Evolutionary conservation across 176 grass and related monocot genomes (phyloP), one percentile per base, ranked within the genome.

Genomic region (Musa schizocarpa): DNA sequence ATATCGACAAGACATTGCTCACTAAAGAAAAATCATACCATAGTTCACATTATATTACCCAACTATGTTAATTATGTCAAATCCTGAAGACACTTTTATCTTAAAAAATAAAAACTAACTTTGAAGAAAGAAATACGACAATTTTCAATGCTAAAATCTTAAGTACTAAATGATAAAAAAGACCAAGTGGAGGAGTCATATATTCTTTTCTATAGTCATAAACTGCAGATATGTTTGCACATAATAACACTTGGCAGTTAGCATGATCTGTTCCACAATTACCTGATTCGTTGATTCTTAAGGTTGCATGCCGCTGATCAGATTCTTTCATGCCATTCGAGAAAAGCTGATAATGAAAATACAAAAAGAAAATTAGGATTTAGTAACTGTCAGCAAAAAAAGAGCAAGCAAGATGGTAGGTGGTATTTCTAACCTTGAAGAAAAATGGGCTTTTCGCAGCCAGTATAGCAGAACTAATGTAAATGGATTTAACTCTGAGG

Each of bases 301-400:
- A 68, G 69, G 90, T 99, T 65, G 86, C 81, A 77, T 98, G 82
- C 76, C 88, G 82, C 80, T 93, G 82, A 80, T 91, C 94, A 80
- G 94, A 98, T 86, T 98, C 94, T 84, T 87, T 93, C 94, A 98
- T 93, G 66, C 95, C 95, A 64, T 99, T 99, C 82, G 90, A 99
- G 80, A 99, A 99, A 82, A 94, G 84, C 90, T 99, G 81, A 82
- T 10, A 77, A 65, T 48, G 77, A 87, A 21, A 72, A 73, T 8
- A 52, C 21, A 51, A 14, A 8, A 50, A 17, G 25, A 82, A 71
- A 63, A 71, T 75, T n/a, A 24, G 59, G 54, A 74, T 65, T 20
- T 74, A 71, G 11, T 20, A 72, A 68, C 12, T 68, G 69, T 65
- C 10, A 84, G 1, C 50, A 53, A 49, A 81, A 50, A 65, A 9